These are phyloP conservation scores for Globisporangium nagaii DNA, from an alignment of 352 stramenopile species.

Conservation along the genomic window DNA sequence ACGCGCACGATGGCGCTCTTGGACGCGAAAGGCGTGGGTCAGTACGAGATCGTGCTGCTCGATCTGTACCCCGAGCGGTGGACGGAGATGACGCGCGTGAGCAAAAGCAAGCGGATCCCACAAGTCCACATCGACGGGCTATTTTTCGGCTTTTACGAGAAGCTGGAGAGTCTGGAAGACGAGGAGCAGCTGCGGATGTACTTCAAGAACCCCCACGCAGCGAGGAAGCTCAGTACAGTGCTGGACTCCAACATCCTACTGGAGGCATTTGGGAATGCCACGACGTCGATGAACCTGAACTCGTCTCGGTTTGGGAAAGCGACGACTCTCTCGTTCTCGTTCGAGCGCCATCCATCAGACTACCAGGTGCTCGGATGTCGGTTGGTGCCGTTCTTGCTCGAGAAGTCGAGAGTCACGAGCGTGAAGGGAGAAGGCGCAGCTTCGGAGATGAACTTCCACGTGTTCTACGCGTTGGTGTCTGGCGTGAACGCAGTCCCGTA, in stretches of 20 bases:
- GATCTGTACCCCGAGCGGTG: constrained; percentile 61
- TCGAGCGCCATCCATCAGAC: constrained; percentile 34
- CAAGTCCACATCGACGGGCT: constrained; percentile 65
- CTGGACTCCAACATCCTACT: constrained; percentile 71
- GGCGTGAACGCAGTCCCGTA: constrained; percentile 40
- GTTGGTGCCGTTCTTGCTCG: constrained; percentile 58
- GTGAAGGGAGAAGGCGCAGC: background rate
- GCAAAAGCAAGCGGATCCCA: constrained; percentile 62
- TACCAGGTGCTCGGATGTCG: constrained; percentile 54
- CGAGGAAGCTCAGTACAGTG: constrained; percentile 52
- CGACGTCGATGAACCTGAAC: constrained; percentile 63
- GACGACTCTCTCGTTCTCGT: constrained; percentile 43
- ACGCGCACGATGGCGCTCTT: constrained; percentile 63
- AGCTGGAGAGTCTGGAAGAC: constrained; percentile 68
- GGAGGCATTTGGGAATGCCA: constrained; percentile 67
- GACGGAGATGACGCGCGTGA: constrained; percentile 61
- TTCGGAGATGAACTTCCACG: constrained; percentile 58
- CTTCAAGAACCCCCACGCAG: constrained; percentile 59
- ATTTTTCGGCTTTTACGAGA: constrained; percentile 82
- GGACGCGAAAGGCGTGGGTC: constrained; percentile 57
- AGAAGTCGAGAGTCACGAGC: constrained; percentile 59
- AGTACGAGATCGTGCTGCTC: constrained; percentile 67
- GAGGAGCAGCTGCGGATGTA: constrained; percentile 79
- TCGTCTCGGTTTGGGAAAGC: constrained; percentile 73
- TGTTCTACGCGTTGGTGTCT: constrained; percentile 64